Conservation (phyloP, 2,329 filamentous ascomycete species). For the Mycosphaerella sp. region DNA sequence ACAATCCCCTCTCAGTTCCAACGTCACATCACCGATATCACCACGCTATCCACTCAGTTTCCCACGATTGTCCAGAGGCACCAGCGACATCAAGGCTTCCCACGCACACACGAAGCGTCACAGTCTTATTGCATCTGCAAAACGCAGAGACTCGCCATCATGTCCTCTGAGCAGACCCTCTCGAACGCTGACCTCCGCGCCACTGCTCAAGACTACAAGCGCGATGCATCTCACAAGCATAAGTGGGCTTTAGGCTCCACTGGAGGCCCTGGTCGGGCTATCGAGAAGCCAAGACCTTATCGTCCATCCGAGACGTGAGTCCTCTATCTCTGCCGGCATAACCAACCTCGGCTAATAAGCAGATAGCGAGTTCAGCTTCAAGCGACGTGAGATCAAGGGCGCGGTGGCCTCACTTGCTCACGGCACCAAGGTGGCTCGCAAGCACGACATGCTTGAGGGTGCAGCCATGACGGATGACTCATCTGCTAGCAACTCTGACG, state of each 20-base stretch:
- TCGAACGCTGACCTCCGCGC: conserved; percentile 50
- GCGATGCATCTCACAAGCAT: conserved; percentile 45
- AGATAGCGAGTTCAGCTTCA: conserved; percentile 26
- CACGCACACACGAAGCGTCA: conserved; percentile 10
- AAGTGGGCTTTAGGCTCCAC: conserved; percentile 47
- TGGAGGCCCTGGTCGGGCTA: conserved; percentile 25
- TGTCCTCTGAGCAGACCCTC: conserved; percentile 44
- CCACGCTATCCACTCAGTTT: conserved; percentile 23
- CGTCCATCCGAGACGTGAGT: conserved; percentile 33
- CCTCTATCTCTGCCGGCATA: neutral
- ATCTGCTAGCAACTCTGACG: conserved; percentile 43
- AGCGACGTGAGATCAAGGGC: conserved; percentile 27
- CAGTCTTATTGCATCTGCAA: neutral
- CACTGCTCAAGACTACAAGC: conserved; percentile 48
- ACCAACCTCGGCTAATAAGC: conserved; percentile 6
- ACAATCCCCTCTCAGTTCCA: neutral
- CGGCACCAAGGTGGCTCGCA: conserved; percentile 33
- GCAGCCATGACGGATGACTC: conserved; percentile 32
- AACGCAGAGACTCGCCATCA: conserved; percentile 25
- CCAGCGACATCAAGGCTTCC: conserved; percentile 5
- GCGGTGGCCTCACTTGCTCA: conserved; percentile 28
- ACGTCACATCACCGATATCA: conserved; percentile 10
- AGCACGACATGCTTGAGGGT: conserved; percentile 41
- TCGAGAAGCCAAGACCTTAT: conserved; percentile 31
- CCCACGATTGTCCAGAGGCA: neutral